These are phyloP conservation scores for Pseudopyricularia javanii DNA, from an alignment of 2,329 filamentous ascomycete genomes.

Conservation along the genomic window DNA sequence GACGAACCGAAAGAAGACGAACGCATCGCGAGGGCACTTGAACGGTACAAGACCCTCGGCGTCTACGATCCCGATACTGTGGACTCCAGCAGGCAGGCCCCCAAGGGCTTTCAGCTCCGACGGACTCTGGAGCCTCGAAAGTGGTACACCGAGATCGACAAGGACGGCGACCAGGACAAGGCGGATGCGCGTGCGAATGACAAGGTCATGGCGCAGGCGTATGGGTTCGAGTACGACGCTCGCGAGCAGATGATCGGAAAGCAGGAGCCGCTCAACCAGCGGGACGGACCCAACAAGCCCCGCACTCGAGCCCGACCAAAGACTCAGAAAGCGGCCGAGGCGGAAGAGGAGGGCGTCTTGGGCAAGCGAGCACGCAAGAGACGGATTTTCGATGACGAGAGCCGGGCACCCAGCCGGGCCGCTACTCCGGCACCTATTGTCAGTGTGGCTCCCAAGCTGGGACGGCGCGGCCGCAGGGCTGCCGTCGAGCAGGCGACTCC, in stretches of 20 bases:
- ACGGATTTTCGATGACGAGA: constrained; percentile 37
- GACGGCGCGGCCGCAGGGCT: constrained; percentile 4
- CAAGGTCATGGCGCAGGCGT: constrained; percentile 44
- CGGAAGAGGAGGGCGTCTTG: constrained; percentile 24
- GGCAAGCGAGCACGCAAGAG: constrained; percentile 43
- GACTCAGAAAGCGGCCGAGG: constrained; percentile 46
- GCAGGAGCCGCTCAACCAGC: constrained; percentile 45
- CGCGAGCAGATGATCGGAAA: constrained; percentile 43
- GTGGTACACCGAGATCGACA: constrained; percentile 29
- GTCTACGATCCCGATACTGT: constrained; percentile 15
- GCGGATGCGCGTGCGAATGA: constrained; percentile 37
- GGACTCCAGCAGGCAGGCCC: constrained; percentile 27
- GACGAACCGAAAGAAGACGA: constrained; percentile 20
- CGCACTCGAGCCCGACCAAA: constrained; percentile 44
- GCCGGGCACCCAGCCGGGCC: constrained; percentile 36
- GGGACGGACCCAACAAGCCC: constrained; percentile 35
- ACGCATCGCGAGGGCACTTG: constrained; percentile 27
- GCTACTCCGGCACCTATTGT: constrained; percentile 30
- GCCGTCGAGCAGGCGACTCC: background rate
- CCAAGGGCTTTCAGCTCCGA: constrained; percentile 3
- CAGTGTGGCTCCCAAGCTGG: background rate
- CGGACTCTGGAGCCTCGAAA: constrained; percentile 1
- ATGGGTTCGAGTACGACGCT: constrained; percentile 49
- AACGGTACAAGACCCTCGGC: constrained; percentile 13
- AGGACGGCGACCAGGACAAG: constrained; percentile 29